A percentile compares a stretch with the other conserved stretches of the same genome.
These are phyloP conservation scores for Penicillium sp. DNA, from an alignment of 2,329 filamentous ascomycete species.

Conservation along the genomic window DNA sequence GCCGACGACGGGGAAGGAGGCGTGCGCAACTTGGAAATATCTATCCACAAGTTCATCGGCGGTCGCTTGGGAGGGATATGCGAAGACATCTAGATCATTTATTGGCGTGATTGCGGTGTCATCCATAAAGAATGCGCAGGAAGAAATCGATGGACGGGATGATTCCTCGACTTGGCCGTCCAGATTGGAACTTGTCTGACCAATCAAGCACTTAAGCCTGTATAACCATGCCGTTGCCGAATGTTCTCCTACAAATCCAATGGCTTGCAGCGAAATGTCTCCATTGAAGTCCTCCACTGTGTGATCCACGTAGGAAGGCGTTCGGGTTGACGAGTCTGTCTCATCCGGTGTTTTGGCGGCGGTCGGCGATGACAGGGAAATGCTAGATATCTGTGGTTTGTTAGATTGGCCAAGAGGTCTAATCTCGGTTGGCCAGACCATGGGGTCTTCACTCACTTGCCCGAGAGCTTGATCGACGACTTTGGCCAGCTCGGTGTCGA, in stretches of 20 bases:
- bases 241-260: conserved; percentile 46
- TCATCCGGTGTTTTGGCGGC: not conserved
- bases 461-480: conserved; percentile 36
- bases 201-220: conserved; percentile 37
- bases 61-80: conserved; percentile 34
- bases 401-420: not conserved
- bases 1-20: conserved; percentile 44
- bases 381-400: not conserved
- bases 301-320: conserved; percentile 38
- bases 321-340: conserved; percentile 13
- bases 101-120: conserved; percentile 35
- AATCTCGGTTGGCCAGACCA: not conserved
- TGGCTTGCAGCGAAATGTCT: conserved; percentile 36
- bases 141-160: conserved; percentile 27
- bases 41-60: conserved; percentile 42
- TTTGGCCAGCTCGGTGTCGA: conserved; percentile 33
- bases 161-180: conserved; percentile 22
- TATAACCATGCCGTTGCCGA: conserved; percentile 47
- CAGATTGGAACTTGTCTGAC: conserved; percentile 22
- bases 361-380: conserved; percentile 2
- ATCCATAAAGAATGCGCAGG: conserved; percentile 37
- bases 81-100: conserved; percentile 36
- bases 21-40: conserved; percentile 44
- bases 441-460: conserved; percentile 25
- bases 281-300: conserved; percentile 46